Evolutionary conservation across 495 filamentous ascomycete genomes (phyloP), one percentile per base, ranked within the genome.

Genomic region (Aspergillus olivimuriae): DNA sequence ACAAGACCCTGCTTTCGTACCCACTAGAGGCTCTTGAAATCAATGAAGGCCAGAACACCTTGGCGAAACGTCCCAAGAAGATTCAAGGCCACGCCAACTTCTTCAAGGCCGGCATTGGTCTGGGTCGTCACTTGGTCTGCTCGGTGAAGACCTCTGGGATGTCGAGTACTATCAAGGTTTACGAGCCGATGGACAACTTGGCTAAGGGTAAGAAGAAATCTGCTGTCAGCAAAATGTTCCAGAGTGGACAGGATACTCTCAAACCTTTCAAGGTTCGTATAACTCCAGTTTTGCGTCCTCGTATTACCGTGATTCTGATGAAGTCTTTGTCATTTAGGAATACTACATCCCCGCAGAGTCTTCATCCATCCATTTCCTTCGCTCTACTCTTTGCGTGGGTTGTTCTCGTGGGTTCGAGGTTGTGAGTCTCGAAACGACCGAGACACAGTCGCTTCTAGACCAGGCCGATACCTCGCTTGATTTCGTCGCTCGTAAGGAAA

Each of bases 271-370:
- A 97, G 63, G 78, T 82, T 55, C 34, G 72, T 56, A 34, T n/a
- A n/a, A n/a, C n/a, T n/a, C 34, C 43, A 18, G 16, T 9, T 16
- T 47, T 7, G 14, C 15, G 8, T 0, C 8, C 23, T 31, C 20
- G 17, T 33, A 22, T n/a, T 19, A 2, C 30, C 18, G 10, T 6
- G 8, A 19, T 23, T 42, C 39, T 42, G 30, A 14, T n/a, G 45
- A 23, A 36, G 21, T 43, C 33, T 32, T 34, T 15, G 21, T 15
- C 5, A 3, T 18, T 10, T 44, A 82, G 77, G 94, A 99, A 72
- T 96, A 95, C 58, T 97, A 97, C 65, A 95, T 99, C 51, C 94
- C 94, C 6, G 87, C 89, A 4, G 94, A 99, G 67, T 91, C 89
- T 5, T 88, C 83, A 2, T 95, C 90, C 36, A 90, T 99, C 18